Evolutionary conservation across 2,329 filamentous ascomycete species (phyloP), one percentile per base, ranked within the genome.

Genomic region (Malbranchea cinnamomea): DNA sequence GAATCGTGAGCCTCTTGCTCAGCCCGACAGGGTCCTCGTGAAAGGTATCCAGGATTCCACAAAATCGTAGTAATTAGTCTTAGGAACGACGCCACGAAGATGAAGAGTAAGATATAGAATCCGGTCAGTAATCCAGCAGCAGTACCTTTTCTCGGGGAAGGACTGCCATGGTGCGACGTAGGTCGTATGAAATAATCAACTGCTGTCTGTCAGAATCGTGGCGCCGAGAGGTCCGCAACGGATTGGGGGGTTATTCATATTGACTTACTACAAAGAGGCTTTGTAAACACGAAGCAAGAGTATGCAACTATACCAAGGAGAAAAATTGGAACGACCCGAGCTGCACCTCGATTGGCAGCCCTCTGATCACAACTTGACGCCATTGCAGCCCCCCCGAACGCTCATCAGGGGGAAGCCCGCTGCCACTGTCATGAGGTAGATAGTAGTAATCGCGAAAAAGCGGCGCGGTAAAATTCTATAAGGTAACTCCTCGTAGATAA

Each of bases 1-100:
- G 16, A 6, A 17, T 26, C 40, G 17, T 33, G 45, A 21, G 44
- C 36, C 26, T 41, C 30, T 35, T 47, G 40, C 31, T 45, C 38
- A 30, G 45, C 36, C 39, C 47, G 53, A 40, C 57, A 44, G 30
- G 61, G 53, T n/a, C 68, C 71, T 18, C 78, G 67, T 0, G 80
- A 75, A 1, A 85, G 65, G 31, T 83, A 68, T 3, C 82, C 85
- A 0, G 84, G 78, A 40, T 84, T 69, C 41, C 62, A 62, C 35
- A 71, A 66, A 29, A 91, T 74, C 19, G 70, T 67, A 38, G 73
- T 57, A 23, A 85, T 53, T 6, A 85, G 67, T 38, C 84, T 77
- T 12, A 78, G 47, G 53, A 91, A 94, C 12, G 75, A 66, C 18
- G 62, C 44, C 14, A 76, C 47, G 45, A 83, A 68, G 17, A 78